Base-by-base conservation (phyloP, 1,284 basidiomycete genomes). In the Irpex sp. region DNA sequence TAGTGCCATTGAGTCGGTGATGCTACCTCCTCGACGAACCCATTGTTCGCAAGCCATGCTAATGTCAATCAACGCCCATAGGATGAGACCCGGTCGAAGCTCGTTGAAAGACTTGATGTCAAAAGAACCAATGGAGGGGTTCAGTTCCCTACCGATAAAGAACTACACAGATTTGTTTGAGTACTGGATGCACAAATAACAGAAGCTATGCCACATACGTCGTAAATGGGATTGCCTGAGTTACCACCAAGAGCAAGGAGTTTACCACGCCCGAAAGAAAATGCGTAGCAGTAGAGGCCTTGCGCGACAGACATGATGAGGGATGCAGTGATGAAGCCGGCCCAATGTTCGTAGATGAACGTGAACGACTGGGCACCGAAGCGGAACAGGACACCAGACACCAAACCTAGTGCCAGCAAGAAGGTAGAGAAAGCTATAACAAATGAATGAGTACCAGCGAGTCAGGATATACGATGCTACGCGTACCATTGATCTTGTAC, bases 21-120 rank as follows among this genome's bases (percentile, higher is more conserved):
- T 67, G 67, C 84, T 77, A 5, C 94, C 94, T 11, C 88, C 89
- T 21, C 86, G 84, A 64, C 90, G 87, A 57, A 85, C 84, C 37
- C 92, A 94, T 77, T 99, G 97, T 73, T 92, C 91, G 75, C 96
- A 97, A 3, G 89, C 86, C 85, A 96, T 93, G 76, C 91, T 92
- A 68, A 98, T 88, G 78, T 98, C 90, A 75, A 97, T 83, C 62
- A 99, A 82, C 37, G 88, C 80, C 97, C 97, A 99, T 19, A 98
- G 87, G 68, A 99, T 97, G 62, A 99, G 85, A 11, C 97, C 97
- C 0, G 97, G 97, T 40, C 97, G 88, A 44, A 97, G 86, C 72
- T 98, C 96, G 72, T 95, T 98, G 86, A 99, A 99, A 0, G 91
- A 92, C 77, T 99, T 99, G 84, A 99, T 85, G 74, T 99, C 97